A percentile compares a stretch with the other conserved stretches of the same genome.
These are phyloP conservation scores for Ampelocalamus luodianensis DNA, from an alignment of 176 grass and related monocot species.

Conservation along the genomic window DNA sequence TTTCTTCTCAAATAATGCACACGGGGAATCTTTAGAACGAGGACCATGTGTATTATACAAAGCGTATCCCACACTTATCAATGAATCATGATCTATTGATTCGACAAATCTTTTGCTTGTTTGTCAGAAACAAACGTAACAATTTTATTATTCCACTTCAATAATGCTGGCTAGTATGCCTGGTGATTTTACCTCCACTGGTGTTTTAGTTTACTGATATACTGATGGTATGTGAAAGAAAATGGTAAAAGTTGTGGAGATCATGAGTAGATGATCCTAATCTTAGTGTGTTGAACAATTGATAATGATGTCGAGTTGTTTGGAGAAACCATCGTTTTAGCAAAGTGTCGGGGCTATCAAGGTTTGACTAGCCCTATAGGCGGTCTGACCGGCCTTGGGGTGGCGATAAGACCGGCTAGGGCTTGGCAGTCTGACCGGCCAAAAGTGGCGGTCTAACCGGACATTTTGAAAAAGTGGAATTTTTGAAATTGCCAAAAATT, in stretches of 20 bases:
- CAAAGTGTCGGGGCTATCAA: too few relatives aligned
- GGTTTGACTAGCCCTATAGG: too few relatives aligned
- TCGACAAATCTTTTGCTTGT: constrained; percentile 21
- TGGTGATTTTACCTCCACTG: background rate
- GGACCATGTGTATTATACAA: constrained; percentile 10
- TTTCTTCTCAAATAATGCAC: background rate
- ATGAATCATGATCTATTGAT: constrained; percentile 11
- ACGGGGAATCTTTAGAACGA: constrained; percentile 11
- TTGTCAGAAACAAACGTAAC: constrained; percentile 9
- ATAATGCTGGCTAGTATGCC: constrained; percentile 12
- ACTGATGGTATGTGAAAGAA: background rate
- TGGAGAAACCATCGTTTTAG: too few relatives aligned
- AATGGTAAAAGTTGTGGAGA: background rate
- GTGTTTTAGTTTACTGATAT: background rate
- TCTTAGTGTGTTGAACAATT: too few relatives aligned
- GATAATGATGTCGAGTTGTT: too few relatives aligned
- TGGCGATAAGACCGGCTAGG: too few relatives aligned
- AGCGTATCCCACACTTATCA: constrained; percentile 9
- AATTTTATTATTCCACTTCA: background rate
- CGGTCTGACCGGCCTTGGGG: too few relatives aligned
- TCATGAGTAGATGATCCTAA: too few relatives aligned
- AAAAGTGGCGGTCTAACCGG: too few relatives aligned
- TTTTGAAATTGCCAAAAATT: too few relatives aligned
- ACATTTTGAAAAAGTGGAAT: too few relatives aligned
- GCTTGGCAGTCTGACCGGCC: too few relatives aligned